These are phyloP conservation scores for Trifolium subterraneum DNA, from an alignment of 306 rosid genomes.

Conservation along the genomic window DNA sequence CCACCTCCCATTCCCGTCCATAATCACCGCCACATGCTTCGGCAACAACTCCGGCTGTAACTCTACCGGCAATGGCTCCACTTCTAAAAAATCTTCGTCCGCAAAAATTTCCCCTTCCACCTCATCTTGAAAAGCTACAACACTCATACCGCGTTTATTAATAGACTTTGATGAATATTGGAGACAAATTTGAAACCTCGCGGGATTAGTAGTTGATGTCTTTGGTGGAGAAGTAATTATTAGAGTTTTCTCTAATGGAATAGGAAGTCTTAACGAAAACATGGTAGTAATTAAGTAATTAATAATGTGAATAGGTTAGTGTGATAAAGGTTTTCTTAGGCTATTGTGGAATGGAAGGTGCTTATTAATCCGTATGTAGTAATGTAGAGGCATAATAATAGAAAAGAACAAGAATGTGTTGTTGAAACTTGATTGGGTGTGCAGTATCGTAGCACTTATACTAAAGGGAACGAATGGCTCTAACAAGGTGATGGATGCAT, in stretches of 20 bases:
- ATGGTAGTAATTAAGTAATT: too few species aligned
- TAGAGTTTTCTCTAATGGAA: neutral
- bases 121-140: conserved; percentile 8
- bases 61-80: conserved; percentile 52
- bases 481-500: too few species aligned
- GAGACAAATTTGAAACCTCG: too few species aligned
- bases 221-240: neutral
- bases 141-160: neutral
- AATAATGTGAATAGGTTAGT: too few species aligned
- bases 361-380: too few species aligned
- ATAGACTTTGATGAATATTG: neutral
- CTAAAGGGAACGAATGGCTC: too few species aligned
- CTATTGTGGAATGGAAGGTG: too few species aligned
- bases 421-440: neutral
- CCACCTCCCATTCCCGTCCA: conserved; percentile 89
- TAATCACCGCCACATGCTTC: conserved; percentile 83
- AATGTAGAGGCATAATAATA: too few species aligned
- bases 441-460: neutral
- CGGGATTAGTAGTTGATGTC: neutral
- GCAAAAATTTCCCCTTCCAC: neutral
- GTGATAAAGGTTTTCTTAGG: too few species aligned
- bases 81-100: conserved; percentile 32
- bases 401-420: neutral
- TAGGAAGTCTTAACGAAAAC: neutral
- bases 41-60: conserved; percentile 69